Percentiles rank a stretch among this genome's conserved stretches.
Evolutionary conservation across 495 filamentous ascomycete genomes (phyloP).

Genomic region (Neurospora sp.): DNA sequence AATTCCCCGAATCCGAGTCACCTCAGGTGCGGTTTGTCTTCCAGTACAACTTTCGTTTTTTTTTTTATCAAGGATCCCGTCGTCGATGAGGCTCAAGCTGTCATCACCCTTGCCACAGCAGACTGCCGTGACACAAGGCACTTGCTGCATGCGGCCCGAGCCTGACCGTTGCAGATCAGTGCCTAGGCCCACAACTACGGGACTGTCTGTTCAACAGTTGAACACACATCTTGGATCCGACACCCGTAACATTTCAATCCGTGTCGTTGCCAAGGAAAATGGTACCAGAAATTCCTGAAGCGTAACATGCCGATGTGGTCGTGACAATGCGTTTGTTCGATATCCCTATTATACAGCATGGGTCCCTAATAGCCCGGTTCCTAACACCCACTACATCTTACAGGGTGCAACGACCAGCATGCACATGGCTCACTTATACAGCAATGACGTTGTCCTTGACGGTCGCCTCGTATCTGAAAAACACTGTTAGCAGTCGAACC

Average conservation of each 20-base stretch:
- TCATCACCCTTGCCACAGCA: not conserved
- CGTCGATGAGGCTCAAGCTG: not conserved
- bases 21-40: not conserved
- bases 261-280: not conserved
- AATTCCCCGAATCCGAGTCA: not conserved
- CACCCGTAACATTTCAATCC: not conserved
- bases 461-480: constrained; percentile 51
- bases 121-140: not conserved
- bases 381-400: not conserved
- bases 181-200: not conserved
- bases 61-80: not conserved
- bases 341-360: not conserved
- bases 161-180: not conserved
- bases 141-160: not conserved
- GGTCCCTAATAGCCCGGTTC: not conserved
- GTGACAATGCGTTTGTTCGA: not conserved
- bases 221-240: not conserved
- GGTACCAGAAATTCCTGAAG: not conserved
- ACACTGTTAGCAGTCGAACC: constrained; percentile 18
- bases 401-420: constrained; percentile 4
- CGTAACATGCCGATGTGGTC: not conserved
- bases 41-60: not conserved
- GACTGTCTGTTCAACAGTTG: not conserved
- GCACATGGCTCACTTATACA: not conserved
- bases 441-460: constrained; percentile 29